A percentile compares a stretch with the other conserved stretches of the same genome.
These are phyloP conservation scores for Cordyceps tenuipes DNA, from an alignment of 2,329 filamentous ascomycete genomes.

Conservation along the genomic window DNA sequence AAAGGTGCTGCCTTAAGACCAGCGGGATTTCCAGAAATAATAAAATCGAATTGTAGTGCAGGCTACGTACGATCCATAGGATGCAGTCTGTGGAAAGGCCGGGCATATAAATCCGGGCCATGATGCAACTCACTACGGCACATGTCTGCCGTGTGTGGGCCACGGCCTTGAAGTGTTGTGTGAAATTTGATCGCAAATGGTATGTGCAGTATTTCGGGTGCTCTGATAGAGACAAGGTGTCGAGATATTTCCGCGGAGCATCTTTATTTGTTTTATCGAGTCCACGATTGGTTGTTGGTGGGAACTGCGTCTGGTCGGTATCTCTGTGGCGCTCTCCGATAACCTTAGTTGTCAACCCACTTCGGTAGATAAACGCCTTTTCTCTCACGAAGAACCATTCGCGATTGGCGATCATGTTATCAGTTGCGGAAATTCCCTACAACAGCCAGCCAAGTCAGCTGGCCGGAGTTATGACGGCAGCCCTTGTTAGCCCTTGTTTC, in stretches of 20 bases:
- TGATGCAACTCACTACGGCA: conserved; percentile 8
- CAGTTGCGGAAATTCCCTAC: background rate
- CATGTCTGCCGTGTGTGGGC: conserved; percentile 5
- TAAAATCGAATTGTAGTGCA: background rate
- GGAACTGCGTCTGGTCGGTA: background rate
- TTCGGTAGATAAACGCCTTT: background rate
- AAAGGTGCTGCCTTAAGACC: background rate
- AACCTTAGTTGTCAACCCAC: conserved; percentile 1
- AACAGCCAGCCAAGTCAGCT: background rate
- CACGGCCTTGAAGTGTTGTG: background rate
- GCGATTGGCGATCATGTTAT: background rate
- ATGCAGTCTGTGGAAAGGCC: background rate
- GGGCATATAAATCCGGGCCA: conserved; percentile 2
- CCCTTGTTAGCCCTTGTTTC: background rate
- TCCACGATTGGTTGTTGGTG: background rate
- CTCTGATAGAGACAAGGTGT: background rate
- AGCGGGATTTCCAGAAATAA: background rate
- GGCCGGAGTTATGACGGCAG: background rate
- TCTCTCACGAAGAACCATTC: background rate
- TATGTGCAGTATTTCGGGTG: background rate
- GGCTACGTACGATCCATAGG: background rate
- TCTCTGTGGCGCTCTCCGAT: conserved; percentile 8
- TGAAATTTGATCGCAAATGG: background rate
- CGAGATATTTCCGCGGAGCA: conserved; percentile 6
- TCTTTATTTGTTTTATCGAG: background rate